These are phyloP conservation scores for Saccharomycopsis selenospora DNA, from an alignment of 805 yeast species.

Conservation along the genomic window DNA sequence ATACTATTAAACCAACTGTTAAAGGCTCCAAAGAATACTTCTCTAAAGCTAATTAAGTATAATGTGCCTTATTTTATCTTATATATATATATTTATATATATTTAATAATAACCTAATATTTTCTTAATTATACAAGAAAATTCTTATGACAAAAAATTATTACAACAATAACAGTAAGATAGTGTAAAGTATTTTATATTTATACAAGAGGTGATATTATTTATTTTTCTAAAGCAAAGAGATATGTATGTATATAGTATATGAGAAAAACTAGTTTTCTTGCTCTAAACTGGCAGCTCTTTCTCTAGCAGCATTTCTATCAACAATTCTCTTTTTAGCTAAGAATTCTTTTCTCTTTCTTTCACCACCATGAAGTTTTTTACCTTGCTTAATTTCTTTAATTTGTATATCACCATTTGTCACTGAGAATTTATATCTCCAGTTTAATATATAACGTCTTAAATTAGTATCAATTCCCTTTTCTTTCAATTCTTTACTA, in stretches of 20 bases:
- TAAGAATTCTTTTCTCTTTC: slow-evolving; percentile 58
- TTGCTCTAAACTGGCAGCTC: slow-evolving; percentile 4
- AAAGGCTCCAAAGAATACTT: slow-evolving; percentile 76
- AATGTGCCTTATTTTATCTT: no score
- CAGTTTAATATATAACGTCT: slow-evolving; percentile 71
- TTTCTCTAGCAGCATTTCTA: slow-evolving; percentile 33
- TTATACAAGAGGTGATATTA: no score
- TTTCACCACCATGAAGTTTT: slow-evolving; percentile 81
- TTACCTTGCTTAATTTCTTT: slow-evolving; percentile 56
- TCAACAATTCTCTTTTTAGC: slow-evolving; percentile 57
- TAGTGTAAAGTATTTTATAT: no score
- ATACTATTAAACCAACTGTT: slow-evolving; percentile 82
- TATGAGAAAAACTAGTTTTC: no score
- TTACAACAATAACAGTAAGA: no score
- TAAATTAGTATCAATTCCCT: slow-evolving; percentile 67
- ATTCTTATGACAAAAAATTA: no score
- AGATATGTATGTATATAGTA: no score
- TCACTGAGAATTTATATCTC: slow-evolving; percentile 46
- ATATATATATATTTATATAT: no score
- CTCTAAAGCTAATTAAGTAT: slow-evolving; percentile 45
- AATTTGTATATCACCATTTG: slow-evolving; percentile 38
- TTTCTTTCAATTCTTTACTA: slow-evolving; percentile 53
- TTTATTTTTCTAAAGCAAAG: no score
- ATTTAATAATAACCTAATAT: no score
- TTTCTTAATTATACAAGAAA: no score